Conservation (phyloP, 108 stramenopile genomes). For the Cyclotella baltica region DNA sequence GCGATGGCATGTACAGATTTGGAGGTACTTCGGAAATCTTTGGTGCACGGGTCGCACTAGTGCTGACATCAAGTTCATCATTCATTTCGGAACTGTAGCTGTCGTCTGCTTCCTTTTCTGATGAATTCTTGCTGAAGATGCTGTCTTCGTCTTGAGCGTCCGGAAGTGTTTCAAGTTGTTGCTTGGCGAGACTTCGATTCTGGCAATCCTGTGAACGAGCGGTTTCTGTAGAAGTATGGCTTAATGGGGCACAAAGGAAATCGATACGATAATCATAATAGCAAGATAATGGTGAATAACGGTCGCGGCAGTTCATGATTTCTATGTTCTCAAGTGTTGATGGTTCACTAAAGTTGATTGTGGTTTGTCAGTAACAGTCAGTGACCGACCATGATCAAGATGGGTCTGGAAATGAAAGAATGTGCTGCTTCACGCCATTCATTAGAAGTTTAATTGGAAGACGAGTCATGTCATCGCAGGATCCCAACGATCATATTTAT, state of each 20-base stretch:
- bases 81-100: background rate
- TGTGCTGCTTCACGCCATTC: too few relatives aligned
- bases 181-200: background rate
- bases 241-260: too few relatives aligned
- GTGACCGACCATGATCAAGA: background rate
- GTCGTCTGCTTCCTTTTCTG: background rate
- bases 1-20: background rate
- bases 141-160: slow-evolving; percentile 21
- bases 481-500: background rate
- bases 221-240: background rate
- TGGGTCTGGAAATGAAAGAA: too few relatives aligned
- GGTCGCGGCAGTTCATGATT: background rate
- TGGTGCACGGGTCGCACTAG: background rate
- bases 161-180: slow-evolving; percentile 22
- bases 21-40: background rate
- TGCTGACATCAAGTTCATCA: background rate
- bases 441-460: too few relatives aligned
- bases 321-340: background rate
- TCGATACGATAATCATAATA: background rate
- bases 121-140: slow-evolving; percentile 15
- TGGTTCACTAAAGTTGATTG: background rate
- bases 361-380: background rate
- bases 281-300: background rate
- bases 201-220: background rate
- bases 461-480: background rate